Evolutionary conservation across 176 grass and related monocot genomes (phyloP), one percentile per base, ranked within the genome.

Genomic region (Dactylis glomerata): DNA sequence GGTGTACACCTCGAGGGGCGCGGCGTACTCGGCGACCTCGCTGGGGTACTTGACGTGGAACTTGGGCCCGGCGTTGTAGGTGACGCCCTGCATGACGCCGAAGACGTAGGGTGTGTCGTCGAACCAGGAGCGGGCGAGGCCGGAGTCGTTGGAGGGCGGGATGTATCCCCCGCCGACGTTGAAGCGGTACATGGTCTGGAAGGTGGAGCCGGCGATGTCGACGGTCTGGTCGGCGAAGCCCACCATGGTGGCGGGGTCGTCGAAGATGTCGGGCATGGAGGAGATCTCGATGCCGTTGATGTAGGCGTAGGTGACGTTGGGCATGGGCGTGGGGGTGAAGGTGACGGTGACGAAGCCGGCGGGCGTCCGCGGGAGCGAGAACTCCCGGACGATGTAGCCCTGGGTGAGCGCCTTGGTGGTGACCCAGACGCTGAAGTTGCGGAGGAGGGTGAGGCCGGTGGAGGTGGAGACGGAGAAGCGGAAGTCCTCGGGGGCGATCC

Each of bases 121-220:
- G 67, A 85, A 97, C 94, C 94, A 97, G 46, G 76, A n/a, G 27
- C 94, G 70, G 13, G 49, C 74, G 13, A 90, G 85, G 20, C 89
- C 94, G 6, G 91, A 84, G 82, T 97, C 94, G 63, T 97, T 97
- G 81, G 78, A 68, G 6, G 87, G 87, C 36, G 89, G 82, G 77
- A 97, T 85, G 67, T 78, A 88, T 8, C 36, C 3, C 2, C 94
- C 94, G 68, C 94, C 92, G 42, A 94, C 85, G 87, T 97, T 97
- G 75, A 94, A 68, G 5, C 89, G 86, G 89, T 90, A 88, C 94
- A 97, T 94, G 68, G 89, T 94, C 82, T 97, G 87, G 44, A 97
- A 71, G 20, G 78, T n/a, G 11, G 55, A 27, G 22, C 19, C 42
- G 59, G 55, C 38, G 31, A 94, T 4, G 30, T 97, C 92, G 38